Evolutionary conservation across 768 basidiomycete species (phyloP).

Genomic region (Phanerochaete sordida): DNA sequence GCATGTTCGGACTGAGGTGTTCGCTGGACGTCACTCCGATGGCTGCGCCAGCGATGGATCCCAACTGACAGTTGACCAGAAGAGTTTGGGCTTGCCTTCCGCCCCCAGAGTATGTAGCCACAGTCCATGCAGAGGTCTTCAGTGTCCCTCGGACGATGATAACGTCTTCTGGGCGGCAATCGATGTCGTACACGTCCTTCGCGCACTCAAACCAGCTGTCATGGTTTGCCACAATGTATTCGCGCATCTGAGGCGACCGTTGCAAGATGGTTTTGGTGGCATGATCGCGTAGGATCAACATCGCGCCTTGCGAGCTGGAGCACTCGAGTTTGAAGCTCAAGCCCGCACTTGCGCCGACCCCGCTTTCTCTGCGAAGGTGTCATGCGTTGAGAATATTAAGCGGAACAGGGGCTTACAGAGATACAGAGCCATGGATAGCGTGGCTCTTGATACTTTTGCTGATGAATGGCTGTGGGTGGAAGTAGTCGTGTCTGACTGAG

Average conservation of each 20-base stretch:
- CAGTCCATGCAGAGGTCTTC: constrained; percentile 9
- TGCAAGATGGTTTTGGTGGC: constrained; percentile 2
- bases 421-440: constrained; percentile 1
- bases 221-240: constrained; percentile 13
- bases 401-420: constrained; percentile 1
- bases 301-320: constrained; percentile 16
- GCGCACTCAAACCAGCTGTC: constrained; percentile 18
- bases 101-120: constrained; percentile 3
- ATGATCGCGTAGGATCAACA: constrained; percentile 9
- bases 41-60: not conserved
- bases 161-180: constrained; percentile 5
- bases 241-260: not conserved
- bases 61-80: not conserved
- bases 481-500: not conserved
- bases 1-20: not conserved
- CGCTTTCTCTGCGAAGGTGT: not conserved
- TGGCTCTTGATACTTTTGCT: constrained; percentile 7
- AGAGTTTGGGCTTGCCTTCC: not conserved
- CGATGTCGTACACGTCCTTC: not conserved
- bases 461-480: not conserved
- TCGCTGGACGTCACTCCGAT: not conserved
- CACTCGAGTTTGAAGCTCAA: constrained; percentile 13
- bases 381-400: no score
- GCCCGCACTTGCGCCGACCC: constrained; percentile 2
- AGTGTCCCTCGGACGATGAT: constrained; percentile 9